These are phyloP conservation scores for Fusarium zealandicum DNA, from an alignment of 2,329 filamentous ascomycete species.

Conservation along the genomic window DNA sequence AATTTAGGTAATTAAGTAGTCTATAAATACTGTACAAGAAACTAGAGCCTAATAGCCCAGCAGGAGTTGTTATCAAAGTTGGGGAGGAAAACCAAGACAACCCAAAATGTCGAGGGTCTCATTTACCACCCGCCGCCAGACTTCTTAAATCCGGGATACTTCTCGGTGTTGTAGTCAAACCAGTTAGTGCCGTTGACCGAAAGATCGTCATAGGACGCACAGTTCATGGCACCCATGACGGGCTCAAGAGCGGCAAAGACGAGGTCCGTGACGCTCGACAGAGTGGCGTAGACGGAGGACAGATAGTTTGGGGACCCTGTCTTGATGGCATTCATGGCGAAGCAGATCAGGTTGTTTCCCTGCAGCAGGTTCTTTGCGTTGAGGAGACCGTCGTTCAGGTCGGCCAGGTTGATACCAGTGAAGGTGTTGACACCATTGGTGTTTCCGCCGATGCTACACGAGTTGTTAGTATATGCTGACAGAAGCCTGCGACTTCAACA, in stretches of 20 bases:
- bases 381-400: conserved; percentile 55
- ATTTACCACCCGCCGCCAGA: conserved; percentile 32
- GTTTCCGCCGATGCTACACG: conserved; percentile 58
- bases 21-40: no score
- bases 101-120: no score
- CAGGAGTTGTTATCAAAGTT: no score
- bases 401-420: conserved; percentile 51
- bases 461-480: conserved; percentile 2
- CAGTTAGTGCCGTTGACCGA: conserved; percentile 33
- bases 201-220: conserved; percentile 27
- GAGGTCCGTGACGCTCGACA: conserved; percentile 31
- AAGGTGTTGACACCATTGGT: conserved; percentile 59
- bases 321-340: conserved; percentile 48
- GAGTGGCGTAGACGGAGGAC: conserved; percentile 46
- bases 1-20: no score
- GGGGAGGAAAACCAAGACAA: no score
- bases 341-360: conserved; percentile 57
- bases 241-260: conserved; percentile 31
- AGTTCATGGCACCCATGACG: conserved; percentile 26
- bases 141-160: conserved; percentile 35
- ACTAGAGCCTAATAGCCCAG: no score
- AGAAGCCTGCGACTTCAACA: background rate
- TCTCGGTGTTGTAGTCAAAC: conserved; percentile 30
- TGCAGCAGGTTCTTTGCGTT: conserved; percentile 51
- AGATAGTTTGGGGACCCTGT: conserved; percentile 53